phyloP scores from a whole-genome alignment of 2,329 filamentous ascomycete genomes.

The Sarocladium oryzae region DNA sequence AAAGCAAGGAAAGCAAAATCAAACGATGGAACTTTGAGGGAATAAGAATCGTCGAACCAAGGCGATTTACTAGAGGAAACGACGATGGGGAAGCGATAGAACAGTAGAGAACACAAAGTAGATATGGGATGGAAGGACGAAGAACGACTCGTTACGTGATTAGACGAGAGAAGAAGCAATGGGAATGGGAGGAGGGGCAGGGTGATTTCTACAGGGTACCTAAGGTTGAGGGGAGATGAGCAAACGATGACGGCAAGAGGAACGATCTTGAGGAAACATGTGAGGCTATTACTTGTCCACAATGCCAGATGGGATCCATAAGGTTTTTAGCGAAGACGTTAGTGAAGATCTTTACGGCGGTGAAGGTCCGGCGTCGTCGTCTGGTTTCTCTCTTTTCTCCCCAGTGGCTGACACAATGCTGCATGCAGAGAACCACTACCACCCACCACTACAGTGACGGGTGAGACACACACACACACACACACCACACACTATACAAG shows the following conservation, averaged over 20 bases:
- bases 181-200: not conserved
- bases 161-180: not conserved
- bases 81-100: not conserved
- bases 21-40: not conserved
- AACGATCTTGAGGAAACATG: not conserved
- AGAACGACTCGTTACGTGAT: not conserved
- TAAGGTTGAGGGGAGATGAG: not conserved
- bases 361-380: constrained; percentile 1
- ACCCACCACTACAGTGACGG: not conserved
- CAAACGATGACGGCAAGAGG: not conserved
- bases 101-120: not conserved
- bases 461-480: not conserved
- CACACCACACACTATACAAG: too few species aligned
- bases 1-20: not conserved
- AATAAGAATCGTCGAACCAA: not conserved
- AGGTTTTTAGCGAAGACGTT: not conserved
- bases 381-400: not conserved
- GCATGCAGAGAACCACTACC: not conserved
- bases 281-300: constrained; percentile 4
- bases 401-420: not conserved
- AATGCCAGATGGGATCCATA: not conserved
- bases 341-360: not conserved
- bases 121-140: not conserved
- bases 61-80: not conserved
- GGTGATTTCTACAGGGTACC: not conserved